Percentiles rank a stretch among this genome's conserved stretches.
phyloP scores from a whole-genome alignment of 163 green algal genomes.

The Scenedesmus sp. region DNA sequence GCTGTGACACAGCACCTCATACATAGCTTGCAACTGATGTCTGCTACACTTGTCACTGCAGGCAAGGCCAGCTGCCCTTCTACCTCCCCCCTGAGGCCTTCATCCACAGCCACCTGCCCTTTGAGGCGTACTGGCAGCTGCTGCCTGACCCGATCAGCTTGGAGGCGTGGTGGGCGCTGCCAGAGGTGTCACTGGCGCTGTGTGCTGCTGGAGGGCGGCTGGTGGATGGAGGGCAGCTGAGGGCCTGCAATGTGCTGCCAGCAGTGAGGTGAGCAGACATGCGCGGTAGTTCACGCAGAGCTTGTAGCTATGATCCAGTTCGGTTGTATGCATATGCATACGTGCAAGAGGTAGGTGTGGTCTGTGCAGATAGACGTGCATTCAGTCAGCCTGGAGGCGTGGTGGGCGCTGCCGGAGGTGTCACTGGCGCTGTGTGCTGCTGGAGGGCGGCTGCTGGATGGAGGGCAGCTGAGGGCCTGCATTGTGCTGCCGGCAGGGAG shows the following conservation, averaged over 20 bases:
- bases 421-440: constrained; percentile 43
- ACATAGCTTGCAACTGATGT: neutral
- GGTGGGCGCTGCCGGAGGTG: constrained; percentile 43
- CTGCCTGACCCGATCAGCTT: constrained; percentile 58
- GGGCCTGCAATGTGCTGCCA: constrained; percentile 22
- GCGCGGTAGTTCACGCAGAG: neutral
- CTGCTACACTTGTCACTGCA: constrained; percentile 13
- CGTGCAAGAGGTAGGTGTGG: too few species aligned
- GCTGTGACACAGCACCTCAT: too few species aligned
- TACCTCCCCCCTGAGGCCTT: constrained; percentile 60
- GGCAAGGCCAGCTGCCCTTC: constrained; percentile 37
- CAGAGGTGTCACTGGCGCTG: constrained; percentile 41
- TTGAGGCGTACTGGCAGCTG: constrained; percentile 73
- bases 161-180: constrained; percentile 44
- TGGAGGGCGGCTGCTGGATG: constrained; percentile 42
- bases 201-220: constrained; percentile 46
- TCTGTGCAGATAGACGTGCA: too few species aligned
- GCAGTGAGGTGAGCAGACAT: constrained; percentile 8
- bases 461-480: constrained; percentile 3
- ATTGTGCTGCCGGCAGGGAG: constrained; percentile 25
- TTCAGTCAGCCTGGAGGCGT: constrained; percentile 42
- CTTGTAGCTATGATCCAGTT: too few species aligned
- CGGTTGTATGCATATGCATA: too few species aligned
- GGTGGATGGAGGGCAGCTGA: constrained; percentile 29
- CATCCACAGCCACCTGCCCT: constrained; percentile 66